Conservation (phyloP, 139 green algal species). For the Volvox africanus region DNA sequence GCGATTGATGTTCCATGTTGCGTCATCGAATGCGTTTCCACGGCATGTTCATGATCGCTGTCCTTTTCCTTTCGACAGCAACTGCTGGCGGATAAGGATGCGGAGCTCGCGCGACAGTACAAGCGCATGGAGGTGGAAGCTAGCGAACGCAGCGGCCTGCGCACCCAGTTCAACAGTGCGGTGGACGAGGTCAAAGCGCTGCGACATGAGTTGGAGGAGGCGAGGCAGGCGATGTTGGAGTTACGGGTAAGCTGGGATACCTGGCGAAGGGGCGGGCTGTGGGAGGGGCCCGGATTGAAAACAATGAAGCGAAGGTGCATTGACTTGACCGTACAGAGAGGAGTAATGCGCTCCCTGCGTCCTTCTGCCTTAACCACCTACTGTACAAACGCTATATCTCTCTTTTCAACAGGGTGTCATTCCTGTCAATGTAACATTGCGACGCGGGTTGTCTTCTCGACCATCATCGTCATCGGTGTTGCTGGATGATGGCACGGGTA, state of each 20-base stretch:
- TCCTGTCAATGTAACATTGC: neutral
- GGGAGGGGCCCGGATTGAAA: neutral
- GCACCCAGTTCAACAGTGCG: slow-evolving; percentile 29
- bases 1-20: no score
- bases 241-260: slow-evolving; percentile 5
- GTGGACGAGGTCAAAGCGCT: slow-evolving; percentile 36
- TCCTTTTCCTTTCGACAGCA: neutral
- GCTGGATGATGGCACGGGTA: neutral
- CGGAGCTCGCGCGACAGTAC: slow-evolving; percentile 46
- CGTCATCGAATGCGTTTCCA: no score
- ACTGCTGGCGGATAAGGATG: slow-evolving; percentile 42
- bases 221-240: slow-evolving; percentile 50
- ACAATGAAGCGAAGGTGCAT: neutral
- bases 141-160: slow-evolving; percentile 28
- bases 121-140: slow-evolving; percentile 48
- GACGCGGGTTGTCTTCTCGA: neutral
- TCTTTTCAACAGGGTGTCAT: slow-evolving; percentile 18
- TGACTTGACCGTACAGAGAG: no score
- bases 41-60: neutral
- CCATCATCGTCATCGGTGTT: neutral
- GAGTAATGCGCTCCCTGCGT: no score
- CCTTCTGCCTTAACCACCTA: no score
- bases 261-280: no score
- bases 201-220: slow-evolving; percentile 48
- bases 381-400: no score